Evolutionary conservation across 352 stramenopile genomes (phyloP).

Genomic region (Pythium brachiatum): DNA sequence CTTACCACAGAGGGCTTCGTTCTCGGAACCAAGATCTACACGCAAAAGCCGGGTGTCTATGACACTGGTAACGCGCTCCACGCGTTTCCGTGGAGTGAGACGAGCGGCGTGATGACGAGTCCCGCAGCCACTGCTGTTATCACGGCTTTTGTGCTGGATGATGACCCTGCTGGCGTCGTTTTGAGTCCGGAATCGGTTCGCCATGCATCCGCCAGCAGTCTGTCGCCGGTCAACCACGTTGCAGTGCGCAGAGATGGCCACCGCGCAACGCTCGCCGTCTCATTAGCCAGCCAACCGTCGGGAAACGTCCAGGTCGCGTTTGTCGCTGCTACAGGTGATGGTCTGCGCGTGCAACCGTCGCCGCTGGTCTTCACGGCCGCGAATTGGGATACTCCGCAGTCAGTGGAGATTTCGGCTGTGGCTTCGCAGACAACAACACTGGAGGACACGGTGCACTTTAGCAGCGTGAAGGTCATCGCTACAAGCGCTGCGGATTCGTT

Average conservation of each 20-base stretch:
- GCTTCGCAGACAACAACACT: not conserved
- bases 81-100: constrained; percentile 45
- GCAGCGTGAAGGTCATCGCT: constrained; percentile 22
- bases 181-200: constrained; percentile 38
- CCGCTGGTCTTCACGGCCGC: constrained; percentile 30
- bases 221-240: constrained; percentile 15
- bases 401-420: constrained; percentile 26
- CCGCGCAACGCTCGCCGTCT: constrained; percentile 36
- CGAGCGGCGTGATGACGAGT: constrained; percentile 47
- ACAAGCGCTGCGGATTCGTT: constrained; percentile 33
- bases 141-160: constrained; percentile 47
- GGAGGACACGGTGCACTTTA: constrained; percentile 25
- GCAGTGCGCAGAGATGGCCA: constrained; percentile 36
- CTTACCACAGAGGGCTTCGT: constrained; percentile 31
- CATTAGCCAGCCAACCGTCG: constrained; percentile 38
- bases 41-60: constrained; percentile 43
- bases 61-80: constrained; percentile 55
- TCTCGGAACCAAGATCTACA: constrained; percentile 44
- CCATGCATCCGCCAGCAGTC: constrained; percentile 23
- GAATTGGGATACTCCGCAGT: constrained; percentile 30
- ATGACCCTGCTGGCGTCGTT: constrained; percentile 41
- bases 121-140: constrained; percentile 26
- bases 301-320: constrained; percentile 40
- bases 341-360: constrained; percentile 30
- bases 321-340: constrained; percentile 19